Base-by-base conservation (phyloP, 768 basidiomycete genomes). In the Chalciporus pseudorubinellus region DNA sequence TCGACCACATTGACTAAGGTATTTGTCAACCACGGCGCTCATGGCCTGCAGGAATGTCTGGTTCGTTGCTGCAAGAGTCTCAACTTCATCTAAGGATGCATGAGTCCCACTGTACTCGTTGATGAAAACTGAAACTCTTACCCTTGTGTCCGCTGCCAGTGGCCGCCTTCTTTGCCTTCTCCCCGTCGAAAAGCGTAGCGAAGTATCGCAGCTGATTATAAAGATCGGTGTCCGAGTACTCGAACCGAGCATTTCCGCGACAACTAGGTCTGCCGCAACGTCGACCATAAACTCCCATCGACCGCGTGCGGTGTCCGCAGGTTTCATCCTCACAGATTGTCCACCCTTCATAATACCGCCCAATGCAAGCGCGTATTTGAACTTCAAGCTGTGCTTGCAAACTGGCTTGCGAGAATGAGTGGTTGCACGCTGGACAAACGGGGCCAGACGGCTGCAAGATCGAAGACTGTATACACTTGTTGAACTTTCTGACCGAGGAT, bases 171-270 rank as follows among this genome's bases (percentile, higher is more conserved):
- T 78, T 55, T 11, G 81, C 85, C 61, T 83, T 87, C 16, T 85
- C 78, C 1, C 69, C 65, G 61, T 95, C 83, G 62, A 99, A 95
- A 6, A 98, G 74, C 53, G 78, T 84, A 29, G 75, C 69, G 69
- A 85, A 95, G 72, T 85, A 98, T 41, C 93, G 73, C 29, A 98
- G 75, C 67, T 99, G 97, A 56, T 89, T 90, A 69, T 98, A 98
- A 34, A 99, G 72, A 58, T 84, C 79, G 9, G 77, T 72, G 64
- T 98, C 94, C 31, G 87, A 78, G 66, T 95, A 98, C 89, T 98
- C 66, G 10, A 53, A 49, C 36, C 31, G 52, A 1, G 26, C 54
- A 10, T 4, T 50, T 0, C 60, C 60, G 0, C 0, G 31, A 46
- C 67, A 69, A 21, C 9, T 33, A 0, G 54, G 39, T 41, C 81